A percentile compares a stretch with the other conserved stretches of the same genome.
Conservation (phyloP, 148 eudicot genomes). For the Vaccinium corymbosum region DNA sequence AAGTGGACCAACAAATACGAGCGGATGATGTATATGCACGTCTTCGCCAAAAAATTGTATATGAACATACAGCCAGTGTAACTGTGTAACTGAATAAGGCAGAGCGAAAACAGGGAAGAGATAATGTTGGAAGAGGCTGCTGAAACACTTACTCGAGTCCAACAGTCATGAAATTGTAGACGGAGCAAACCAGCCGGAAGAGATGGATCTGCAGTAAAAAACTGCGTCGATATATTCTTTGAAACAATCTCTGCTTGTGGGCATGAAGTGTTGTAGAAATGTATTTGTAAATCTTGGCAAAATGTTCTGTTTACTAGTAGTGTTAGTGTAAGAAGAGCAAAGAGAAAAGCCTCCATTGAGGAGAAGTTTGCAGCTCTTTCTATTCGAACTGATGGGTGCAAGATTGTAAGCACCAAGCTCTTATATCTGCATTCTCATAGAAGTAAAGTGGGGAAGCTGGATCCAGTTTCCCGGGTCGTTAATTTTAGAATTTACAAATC, state of each 20-base stretch:
- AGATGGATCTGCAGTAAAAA: neutral
- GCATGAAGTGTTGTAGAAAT: conserved; percentile 23
- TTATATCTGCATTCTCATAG: neutral
- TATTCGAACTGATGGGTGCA: neutral
- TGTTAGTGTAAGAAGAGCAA: neutral
- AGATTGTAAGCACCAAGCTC: neutral
- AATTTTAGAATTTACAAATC: no score
- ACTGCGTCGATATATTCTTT: conserved; percentile 3
- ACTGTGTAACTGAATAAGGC: neutral
- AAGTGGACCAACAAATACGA: no score
- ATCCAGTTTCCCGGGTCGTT: neutral
- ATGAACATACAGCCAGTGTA: neutral
- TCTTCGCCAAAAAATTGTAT: neutral
- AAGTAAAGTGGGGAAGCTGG: neutral
- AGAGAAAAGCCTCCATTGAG: conserved; percentile 3
- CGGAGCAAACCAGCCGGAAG: conserved; percentile 28
- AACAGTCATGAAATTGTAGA: conserved; percentile 28
- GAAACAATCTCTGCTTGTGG: conserved; percentile 22
- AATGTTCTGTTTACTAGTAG: neutral
- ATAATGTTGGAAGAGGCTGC: no score
- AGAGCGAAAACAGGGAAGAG: neutral
- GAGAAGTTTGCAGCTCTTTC: neutral
- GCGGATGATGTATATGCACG: neutral
- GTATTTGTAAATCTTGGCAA: neutral
- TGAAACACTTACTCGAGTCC: conserved; percentile 16